Conservation (phyloP, 2,329 filamentous ascomycete genomes). For the Aureobasidium pullulans region DNA sequence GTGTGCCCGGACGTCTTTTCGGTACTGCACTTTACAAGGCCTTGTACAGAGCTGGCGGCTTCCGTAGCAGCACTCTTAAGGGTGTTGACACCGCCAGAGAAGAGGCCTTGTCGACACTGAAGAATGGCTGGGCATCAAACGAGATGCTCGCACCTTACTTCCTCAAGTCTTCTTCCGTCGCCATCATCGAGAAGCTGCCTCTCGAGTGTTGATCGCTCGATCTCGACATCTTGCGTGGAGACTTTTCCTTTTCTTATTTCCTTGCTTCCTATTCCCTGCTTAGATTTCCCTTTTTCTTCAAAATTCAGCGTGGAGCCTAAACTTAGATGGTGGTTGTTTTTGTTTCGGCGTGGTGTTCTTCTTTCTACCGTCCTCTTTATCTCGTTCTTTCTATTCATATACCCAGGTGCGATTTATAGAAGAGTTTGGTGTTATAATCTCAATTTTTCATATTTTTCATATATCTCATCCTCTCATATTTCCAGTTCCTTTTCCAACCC, state of each 20-base stretch:
- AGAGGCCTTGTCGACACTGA: constrained; percentile 3
- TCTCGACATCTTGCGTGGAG: background rate
- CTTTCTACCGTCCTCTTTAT: background rate
- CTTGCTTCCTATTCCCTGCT: background rate
- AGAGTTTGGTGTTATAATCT: background rate
- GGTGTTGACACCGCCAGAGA: constrained; percentile 12
- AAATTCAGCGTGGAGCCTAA: background rate
- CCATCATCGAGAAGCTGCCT: background rate
- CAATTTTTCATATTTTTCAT: background rate
- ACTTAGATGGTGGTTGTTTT: background rate
- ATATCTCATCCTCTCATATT: background rate
- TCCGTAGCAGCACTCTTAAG: constrained; percentile 4
- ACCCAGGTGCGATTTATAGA: constrained; percentile 1
- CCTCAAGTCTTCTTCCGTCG: background rate
- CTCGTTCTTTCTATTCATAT: background rate
- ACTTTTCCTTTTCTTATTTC: background rate
- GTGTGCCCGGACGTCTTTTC: constrained; percentile 11
- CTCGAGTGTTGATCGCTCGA: background rate
- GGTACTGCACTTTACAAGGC: constrained; percentile 13
- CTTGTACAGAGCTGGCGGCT: constrained; percentile 6
- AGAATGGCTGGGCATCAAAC: constrained; percentile 10
- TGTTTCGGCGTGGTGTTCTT: background rate
- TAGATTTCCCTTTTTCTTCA: background rate
- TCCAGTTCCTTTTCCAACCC: background rate
- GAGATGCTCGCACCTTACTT: constrained; percentile 14